Base-by-base conservation (phyloP, 331 rosid genomes). In the Telfairia occidentalis region DNA sequence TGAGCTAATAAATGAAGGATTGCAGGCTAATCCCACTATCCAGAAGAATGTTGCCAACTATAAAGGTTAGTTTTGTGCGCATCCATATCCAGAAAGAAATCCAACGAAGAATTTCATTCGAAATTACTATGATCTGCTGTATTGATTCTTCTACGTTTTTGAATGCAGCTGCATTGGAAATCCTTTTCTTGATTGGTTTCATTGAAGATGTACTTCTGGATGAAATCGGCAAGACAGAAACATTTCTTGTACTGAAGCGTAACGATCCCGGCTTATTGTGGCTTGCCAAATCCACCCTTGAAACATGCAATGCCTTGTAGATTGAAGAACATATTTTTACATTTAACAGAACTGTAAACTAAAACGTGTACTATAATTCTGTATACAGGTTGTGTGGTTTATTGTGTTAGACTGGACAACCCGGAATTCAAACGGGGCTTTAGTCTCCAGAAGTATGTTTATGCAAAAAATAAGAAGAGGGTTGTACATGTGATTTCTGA, bases 181-280 rank as follows among this genome's bases (percentile, higher is more conserved):
- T 95, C 76, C 87, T 95, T 40, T 60, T 75, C 24, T 49, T 82
- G 82, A 78, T 88, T 73, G 99, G 97, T 74, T 92, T 92, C 78
- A 85, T 81, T 7, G 98, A 95, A 82, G 96, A 86, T 78, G 82
- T 87, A 3, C 63, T 85, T 73, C 64, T 77, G 57, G 86, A 88
- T 42, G 88, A 89, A 81, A 63, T 88, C 52, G 97, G 98, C 54
- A 90, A 78, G 63, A 53, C 85, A 37, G 95, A 94, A 80, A 84
- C 90, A 16, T 90, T 89, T 73, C 82, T 95, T n/a, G 96, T 91
- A 85, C 81, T 95, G 89, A 90, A 90, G 86, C 82, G 96, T 75
- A 84, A 95, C 63, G 98, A 95, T 84, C 97, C 93, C 1, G 97
- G 90, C 59, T 80, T 95, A 71, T 77, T 95, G 84, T 95, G 99